Percentiles rank a stretch among this genome's conserved stretches.
phyloP scores from a whole-genome alignment of 2,329 filamentous ascomycete species.

The Aspergillus japonicus region DNA sequence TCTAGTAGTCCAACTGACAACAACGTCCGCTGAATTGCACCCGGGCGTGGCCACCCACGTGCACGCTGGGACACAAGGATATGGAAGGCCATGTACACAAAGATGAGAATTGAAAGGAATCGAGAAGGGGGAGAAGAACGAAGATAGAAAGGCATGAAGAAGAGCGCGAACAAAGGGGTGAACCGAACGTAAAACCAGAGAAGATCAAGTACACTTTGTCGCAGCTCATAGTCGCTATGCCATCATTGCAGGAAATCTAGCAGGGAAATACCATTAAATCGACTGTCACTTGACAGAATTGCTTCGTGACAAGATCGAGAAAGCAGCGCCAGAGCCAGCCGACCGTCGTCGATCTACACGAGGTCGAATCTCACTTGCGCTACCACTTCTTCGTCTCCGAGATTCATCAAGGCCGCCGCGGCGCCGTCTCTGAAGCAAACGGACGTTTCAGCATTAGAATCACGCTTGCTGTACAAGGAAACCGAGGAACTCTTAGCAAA shows the following conservation, averaged over 20 bases:
- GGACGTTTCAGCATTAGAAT: slow-evolving; percentile 49
- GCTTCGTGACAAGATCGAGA: slow-evolving; percentile 42
- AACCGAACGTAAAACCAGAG: slow-evolving; percentile 27
- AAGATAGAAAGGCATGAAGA: slow-evolving; percentile 16
- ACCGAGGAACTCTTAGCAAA: slow-evolving; percentile 42
- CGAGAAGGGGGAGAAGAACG: slow-evolving; percentile 18
- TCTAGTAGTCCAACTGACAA: slow-evolving; percentile 41
- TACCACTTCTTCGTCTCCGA: slow-evolving; percentile 43
- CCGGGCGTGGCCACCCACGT: slow-evolving; percentile 23
- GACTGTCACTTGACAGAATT: slow-evolving; percentile 42
- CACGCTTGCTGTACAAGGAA: slow-evolving; percentile 42
- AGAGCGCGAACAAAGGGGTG: slow-evolving; percentile 21
- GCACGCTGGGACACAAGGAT: slow-evolving; percentile 32
- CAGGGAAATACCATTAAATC: slow-evolving; percentile 20
- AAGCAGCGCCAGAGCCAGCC: slow-evolving; percentile 36
- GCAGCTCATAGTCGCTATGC: slow-evolving; percentile 40
- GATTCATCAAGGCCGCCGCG: slow-evolving; percentile 42
- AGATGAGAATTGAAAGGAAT: slow-evolving; percentile 29
- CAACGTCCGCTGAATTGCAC: slow-evolving; percentile 32
- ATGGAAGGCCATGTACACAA: slow-evolving; percentile 46
- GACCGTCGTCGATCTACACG: slow-evolving; percentile 41
- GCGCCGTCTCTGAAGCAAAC: slow-evolving; percentile 48
- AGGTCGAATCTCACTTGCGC: slow-evolving; percentile 43
- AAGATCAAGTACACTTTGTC: slow-evolving; percentile 34
- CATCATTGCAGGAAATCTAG: slow-evolving; percentile 30